Percentiles rank a stretch among this genome's conserved stretches.
These are phyloP conservation scores for Lipomyces yamanashiensis DNA, from an alignment of 805 yeast species.

Conservation along the genomic window DNA sequence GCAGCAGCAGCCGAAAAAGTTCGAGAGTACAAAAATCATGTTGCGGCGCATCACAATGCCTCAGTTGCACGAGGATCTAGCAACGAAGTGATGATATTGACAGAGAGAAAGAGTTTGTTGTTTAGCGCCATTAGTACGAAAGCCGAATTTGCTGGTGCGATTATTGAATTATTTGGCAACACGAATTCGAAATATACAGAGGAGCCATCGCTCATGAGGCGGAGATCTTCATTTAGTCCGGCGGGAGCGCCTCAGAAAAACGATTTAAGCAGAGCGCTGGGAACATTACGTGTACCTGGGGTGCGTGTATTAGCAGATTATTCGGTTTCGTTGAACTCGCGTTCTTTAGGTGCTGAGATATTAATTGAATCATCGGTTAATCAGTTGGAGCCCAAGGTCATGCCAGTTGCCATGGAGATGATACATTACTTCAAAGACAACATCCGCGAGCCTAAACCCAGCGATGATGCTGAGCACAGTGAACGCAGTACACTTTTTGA, in stretches of 20 bases:
- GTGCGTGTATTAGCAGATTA: constrained; percentile 31
- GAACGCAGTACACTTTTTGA: not conserved
- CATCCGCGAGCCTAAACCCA: constrained; percentile 43
- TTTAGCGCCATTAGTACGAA: constrained; percentile 22
- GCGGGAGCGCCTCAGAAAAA: not conserved
- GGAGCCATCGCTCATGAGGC: constrained; percentile 17
- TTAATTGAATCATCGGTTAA: constrained; percentile 74
- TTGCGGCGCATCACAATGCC: constrained; percentile 21
- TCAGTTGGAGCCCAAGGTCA: constrained; percentile 70
- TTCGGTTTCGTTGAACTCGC: constrained; percentile 36
- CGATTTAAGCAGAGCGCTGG: constrained; percentile 19
- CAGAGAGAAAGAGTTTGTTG: not conserved
- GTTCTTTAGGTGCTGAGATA: constrained; percentile 57
- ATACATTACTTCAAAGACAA: constrained; percentile 55
- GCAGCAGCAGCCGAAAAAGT: constrained; percentile 17
- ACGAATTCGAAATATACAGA: constrained; percentile 32
- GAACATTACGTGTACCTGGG: constrained; percentile 38
- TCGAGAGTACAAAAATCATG: constrained; percentile 24
- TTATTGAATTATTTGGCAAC: constrained; percentile 27
- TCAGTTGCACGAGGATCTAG: constrained; percentile 9
- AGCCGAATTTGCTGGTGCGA: constrained; percentile 33
- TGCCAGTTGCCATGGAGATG: constrained; percentile 73
- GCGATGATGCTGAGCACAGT: constrained; percentile 2
- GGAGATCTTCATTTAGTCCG: not conserved
- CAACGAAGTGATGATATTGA: not conserved